phyloP scores from a whole-genome alignment of 495 filamentous ascomycete genomes.

The Penicillium manginii region DNA sequence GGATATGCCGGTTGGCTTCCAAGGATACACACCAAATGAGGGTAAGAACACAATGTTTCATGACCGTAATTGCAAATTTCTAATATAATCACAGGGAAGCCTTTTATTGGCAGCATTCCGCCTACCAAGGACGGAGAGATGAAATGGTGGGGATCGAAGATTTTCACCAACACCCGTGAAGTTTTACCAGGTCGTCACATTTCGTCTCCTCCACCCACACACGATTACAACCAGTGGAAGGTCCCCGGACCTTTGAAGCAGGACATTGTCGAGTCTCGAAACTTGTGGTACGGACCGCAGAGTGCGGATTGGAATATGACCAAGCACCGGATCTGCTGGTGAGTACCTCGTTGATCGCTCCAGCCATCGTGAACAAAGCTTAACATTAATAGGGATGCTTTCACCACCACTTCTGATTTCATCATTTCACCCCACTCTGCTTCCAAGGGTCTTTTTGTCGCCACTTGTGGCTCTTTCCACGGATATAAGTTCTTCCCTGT shows the following conservation, averaged over 20 bases:
- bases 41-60: slow-evolving; percentile 19
- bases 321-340: slow-evolving; percentile 52
- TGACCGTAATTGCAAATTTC: slow-evolving; percentile 13
- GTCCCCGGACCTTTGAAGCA: slow-evolving; percentile 43
- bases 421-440: slow-evolving; percentile 59
- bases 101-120: slow-evolving; percentile 36
- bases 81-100: slow-evolving; percentile 27
- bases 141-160: slow-evolving; percentile 56
- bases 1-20: slow-evolving; percentile 43
- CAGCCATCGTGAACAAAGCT: slow-evolving; percentile 14
- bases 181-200: slow-evolving; percentile 43
- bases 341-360: slow-evolving; percentile 14
- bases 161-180: slow-evolving; percentile 55
- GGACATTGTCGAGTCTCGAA: slow-evolving; percentile 38
- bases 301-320: slow-evolving; percentile 41
- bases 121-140: slow-evolving; percentile 46
- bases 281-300: slow-evolving; percentile 42
- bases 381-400: slow-evolving; percentile 33
- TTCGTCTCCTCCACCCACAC: slow-evolving; percentile 51
- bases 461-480: slow-evolving; percentile 54
- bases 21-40: slow-evolving; percentile 37
- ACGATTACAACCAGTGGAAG: slow-evolving; percentile 52
- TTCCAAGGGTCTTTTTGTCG: slow-evolving; percentile 51
- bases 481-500: slow-evolving; percentile 66
- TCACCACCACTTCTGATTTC: slow-evolving; percentile 56